Percentiles rank a stretch among this genome's conserved stretches.
Evolutionary conservation across 2,329 filamentous ascomycete species (phyloP).

Genomic region (Malbranchea cinnamomea): DNA sequence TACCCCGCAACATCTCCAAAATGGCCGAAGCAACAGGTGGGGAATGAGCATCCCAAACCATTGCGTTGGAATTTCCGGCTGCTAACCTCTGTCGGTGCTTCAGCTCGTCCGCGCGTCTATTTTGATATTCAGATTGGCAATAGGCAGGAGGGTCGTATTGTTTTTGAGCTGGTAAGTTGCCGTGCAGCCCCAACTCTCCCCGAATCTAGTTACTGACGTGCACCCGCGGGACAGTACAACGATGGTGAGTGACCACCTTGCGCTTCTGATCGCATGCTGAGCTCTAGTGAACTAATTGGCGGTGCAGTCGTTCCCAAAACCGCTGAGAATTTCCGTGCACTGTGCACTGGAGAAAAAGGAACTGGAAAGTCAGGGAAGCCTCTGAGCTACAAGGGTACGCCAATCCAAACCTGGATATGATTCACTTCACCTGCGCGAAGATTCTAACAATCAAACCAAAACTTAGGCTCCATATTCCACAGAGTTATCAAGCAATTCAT

Average conservation of each 20-base stretch:
- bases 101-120: constrained; percentile 65
- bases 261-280: not conserved
- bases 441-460: constrained; percentile 4
- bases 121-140: constrained; percentile 82
- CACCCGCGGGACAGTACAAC: constrained; percentile 26
- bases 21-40: constrained; percentile 26
- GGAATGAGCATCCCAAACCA: too few relatives aligned
- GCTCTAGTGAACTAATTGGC: constrained; percentile 4
- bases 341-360: constrained; percentile 68
- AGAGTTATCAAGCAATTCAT: constrained; percentile 98
- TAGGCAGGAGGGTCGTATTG: constrained; percentile 58
- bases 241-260: constrained; percentile 28
- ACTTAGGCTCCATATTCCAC: constrained; percentile 66
- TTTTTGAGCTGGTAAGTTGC: constrained; percentile 60
- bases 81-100: too few relatives aligned
- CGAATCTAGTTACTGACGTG: constrained; percentile 6
- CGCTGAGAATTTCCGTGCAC: constrained; percentile 66
- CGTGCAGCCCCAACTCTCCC: too few relatives aligned
- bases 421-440: constrained; percentile 1
- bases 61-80: too few relatives aligned
- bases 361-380: constrained; percentile 70
- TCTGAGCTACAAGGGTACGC: constrained; percentile 67
- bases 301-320: constrained; percentile 60
- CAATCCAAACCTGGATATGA: not conserved
- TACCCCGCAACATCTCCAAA: constrained; percentile 6